Base-by-base conservation (phyloP, 164 flowering plant species). In the Magnolia changhungtana region DNA sequence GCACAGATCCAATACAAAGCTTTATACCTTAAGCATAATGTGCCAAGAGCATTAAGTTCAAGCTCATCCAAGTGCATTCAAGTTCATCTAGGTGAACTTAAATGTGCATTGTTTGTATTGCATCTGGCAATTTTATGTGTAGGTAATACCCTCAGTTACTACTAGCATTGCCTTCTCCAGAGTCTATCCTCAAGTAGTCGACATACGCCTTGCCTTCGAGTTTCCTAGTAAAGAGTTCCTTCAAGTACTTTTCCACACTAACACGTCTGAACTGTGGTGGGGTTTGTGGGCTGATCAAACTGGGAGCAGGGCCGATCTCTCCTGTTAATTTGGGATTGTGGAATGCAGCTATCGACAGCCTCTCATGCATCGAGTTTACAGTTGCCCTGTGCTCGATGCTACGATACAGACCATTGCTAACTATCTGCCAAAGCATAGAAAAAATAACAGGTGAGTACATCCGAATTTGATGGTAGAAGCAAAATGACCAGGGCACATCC, bases 321-420 rank as follows among this genome's bases (percentile, higher is more conserved):
- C 71, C 66, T 19, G 24, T 31, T 1, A 73, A 11, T 0, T 72
- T 78, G 14, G 78, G 67, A 52, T 31, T 65, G 52, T 74, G 65
- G 55, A 83, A 81, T 71, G 77, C 66, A 1, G 84, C 85, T 3
- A 85, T 27, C 0, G 84, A 85, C 1, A 83, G 67, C 59, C 87
- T 80, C 66, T 85, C 87, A 23, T 78, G 81, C 59, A 1, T 18
- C 7, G 80, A 11, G 59, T 83, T 77, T n/a, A 78, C 80, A 8
- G 74, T 72, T 18, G 74, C 87, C 27, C 85, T 70, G 55, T 85
- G 87, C 80, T 81, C 82, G 16, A 81, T 77, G 77, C 87, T 82
- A 9, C 72, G 74, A 50, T 85, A 85, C 2, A 64, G 8, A 0
- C 87, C 87, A 76, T 85, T 85, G 52, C 70, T 85, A 8, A 82